A percentile compares a stretch with the other conserved stretches of the same genome.
Conservation (phyloP, 139 green algal species). For the Yamagishiella unicocca region DNA sequence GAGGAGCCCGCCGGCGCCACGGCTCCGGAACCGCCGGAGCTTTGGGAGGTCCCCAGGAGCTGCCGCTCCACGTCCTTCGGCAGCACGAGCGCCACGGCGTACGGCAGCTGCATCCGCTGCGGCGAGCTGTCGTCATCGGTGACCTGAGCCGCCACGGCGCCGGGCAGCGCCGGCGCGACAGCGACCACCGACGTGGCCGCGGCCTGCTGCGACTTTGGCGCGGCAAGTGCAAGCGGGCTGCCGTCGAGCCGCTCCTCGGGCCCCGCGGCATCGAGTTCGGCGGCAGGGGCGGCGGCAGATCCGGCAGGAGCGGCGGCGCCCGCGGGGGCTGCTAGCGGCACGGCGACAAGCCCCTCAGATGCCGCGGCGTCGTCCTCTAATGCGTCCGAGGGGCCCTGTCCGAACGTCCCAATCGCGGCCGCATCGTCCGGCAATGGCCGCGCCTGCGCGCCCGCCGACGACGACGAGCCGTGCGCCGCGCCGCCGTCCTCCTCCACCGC, state of each 20-base stretch:
- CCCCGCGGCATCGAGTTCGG: background rate
- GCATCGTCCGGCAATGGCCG: background rate
- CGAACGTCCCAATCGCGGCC: background rate
- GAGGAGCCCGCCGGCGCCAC: background rate
- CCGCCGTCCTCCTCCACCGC: background rate
- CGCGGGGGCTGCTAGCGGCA: background rate
- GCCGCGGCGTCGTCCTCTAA: slow-evolving; percentile 12
- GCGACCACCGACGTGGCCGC: background rate
- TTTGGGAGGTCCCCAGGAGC: background rate
- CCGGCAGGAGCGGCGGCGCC: background rate
- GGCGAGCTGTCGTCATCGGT: background rate
- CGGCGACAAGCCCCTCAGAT: slow-evolving; percentile 4
- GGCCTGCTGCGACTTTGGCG: background rate
- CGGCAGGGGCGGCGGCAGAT: background rate
- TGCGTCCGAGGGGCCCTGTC: slow-evolving; percentile 2
- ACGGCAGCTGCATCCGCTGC: background rate
- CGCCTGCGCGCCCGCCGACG: background rate
- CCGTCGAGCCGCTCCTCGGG: background rate
- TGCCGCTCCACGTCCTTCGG: slow-evolving; percentile 20
- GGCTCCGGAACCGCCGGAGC: background rate
- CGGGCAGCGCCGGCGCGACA: background rate
- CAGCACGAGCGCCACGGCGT: slow-evolving; percentile 14
- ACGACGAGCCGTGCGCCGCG: background rate
- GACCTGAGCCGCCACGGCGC: background rate
- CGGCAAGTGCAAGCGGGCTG: background rate